Evolutionary conservation across 225 moss, liverwort and hornwort species (phyloP), one percentile per base, ranked within the genome.

Genomic region (Physcomitrium patens): DNA sequence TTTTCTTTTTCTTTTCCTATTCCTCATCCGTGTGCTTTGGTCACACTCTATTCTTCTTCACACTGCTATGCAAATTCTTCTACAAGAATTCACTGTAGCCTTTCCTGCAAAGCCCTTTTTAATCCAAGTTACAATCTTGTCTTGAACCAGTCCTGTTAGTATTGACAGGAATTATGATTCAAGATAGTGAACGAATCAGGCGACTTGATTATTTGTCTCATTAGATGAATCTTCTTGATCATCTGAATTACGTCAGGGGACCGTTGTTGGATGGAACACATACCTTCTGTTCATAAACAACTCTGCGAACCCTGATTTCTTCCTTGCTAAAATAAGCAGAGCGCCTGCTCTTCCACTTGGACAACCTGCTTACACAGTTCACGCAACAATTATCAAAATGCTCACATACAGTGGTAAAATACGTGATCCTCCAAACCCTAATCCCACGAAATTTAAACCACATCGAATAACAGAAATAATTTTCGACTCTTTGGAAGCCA

Each of bases 291-390:
- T 99, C 56, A 91, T 74, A 47, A 99, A 89, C 18, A 99, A 83
- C 81, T 99, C 94, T 42, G 97, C 97, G 26, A 99, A 99, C 0
- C 97, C 97, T 12, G 97, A 93, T 62, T 75, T 90, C 66, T 86
- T 94, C 83, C 84, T 91, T 28, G 94, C 90, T 49, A 86, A 22
- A 41, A 99, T 59, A n/a, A 94, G 58, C 50, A 93, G 75, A 57
- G 86, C 65, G 15, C 87, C 84, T 61, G 85, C 57, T 50, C 85
- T 85, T 67, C 76, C 78, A 57, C 65, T 52, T 65, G 56, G 76
- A 68, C 66, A 84, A 67, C 67, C 87, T 80, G 75, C 18, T 50
- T 65, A 44, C 77, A 67, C 42, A 31, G 53, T 65, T 60, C 56
- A 53, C 44, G 56, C 24, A 19, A 14, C 8, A 8, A 53, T 67